Evolutionary conservation across 257 asterid genomes (phyloP).

Genomic region (Solanum okadae): DNA sequence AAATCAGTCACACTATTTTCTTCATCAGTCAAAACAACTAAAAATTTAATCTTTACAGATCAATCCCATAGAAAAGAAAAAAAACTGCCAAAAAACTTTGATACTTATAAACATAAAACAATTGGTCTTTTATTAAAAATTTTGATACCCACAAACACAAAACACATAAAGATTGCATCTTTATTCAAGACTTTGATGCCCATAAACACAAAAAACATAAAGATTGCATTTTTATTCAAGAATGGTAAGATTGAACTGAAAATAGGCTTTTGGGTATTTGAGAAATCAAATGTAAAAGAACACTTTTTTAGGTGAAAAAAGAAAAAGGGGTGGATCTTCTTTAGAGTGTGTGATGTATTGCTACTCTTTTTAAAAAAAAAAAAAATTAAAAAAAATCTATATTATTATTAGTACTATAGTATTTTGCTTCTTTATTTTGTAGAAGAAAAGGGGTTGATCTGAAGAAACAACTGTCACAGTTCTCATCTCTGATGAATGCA

Average conservation of each 20-base stretch:
- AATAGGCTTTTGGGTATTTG: neutral
- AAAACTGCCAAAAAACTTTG: no score
- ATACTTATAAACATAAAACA: conserved; percentile 12
- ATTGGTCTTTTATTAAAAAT: neutral
- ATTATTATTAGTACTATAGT: no score
- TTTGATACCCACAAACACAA: no score
- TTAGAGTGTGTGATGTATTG: no score
- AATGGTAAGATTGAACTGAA: neutral
- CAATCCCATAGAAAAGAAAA: neutral
- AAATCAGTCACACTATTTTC: neutral
- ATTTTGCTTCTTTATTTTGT: no score
- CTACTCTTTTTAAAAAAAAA: no score
- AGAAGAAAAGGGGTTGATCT: neutral
- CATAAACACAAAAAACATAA: conserved; percentile 3
- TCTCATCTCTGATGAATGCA: neutral
- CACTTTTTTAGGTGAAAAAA: neutral
- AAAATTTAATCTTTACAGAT: neutral
- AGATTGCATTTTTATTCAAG: neutral
- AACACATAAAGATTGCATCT: no score
- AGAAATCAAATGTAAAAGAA: neutral
- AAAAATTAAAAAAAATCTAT: no score
- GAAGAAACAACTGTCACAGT: conserved; percentile 3
- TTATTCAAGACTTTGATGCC: no score
- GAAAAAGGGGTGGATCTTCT: no score
- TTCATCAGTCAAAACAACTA: neutral